These are phyloP conservation scores for Ascochyta clinopodiicola DNA, from an alignment of 2,329 filamentous ascomycete genomes.

Conservation along the genomic window DNA sequence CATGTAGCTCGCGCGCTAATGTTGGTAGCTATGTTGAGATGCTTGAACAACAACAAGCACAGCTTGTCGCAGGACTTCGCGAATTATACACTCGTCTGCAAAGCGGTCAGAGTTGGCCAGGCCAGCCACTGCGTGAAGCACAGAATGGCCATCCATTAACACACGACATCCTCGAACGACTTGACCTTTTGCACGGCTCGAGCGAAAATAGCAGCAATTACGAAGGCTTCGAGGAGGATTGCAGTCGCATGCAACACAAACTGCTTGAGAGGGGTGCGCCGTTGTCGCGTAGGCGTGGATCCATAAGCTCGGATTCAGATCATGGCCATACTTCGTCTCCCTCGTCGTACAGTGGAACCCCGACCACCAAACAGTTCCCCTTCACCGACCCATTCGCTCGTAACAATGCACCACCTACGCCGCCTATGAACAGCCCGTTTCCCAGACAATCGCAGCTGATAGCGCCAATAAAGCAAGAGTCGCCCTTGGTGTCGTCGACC, in stretches of 20 bases:
- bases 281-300: conserved; percentile 60
- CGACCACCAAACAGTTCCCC: conserved; percentile 41
- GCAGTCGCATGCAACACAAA: conserved; percentile 61
- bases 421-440: conserved; percentile 49
- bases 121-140: conserved; percentile 58
- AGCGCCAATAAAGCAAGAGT: conserved; percentile 41
- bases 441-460: conserved; percentile 43
- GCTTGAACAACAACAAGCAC: conserved; percentile 69
- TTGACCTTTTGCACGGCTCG: conserved; percentile 63
- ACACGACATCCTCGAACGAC: conserved; percentile 67
- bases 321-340: conserved; percentile 54
- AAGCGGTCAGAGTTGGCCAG: conserved; percentile 63
- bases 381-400: conserved; percentile 42
- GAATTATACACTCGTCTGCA: conserved; percentile 64
- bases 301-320: conserved; percentile 65
- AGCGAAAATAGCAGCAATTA: conserved; percentile 54
- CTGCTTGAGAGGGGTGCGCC: conserved; percentile 61
- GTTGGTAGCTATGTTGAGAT: conserved; percentile 66
- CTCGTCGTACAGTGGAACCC: conserved; percentile 49
- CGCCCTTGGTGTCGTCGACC: conserved; percentile 36
- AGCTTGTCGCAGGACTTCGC: conserved; percentile 67
- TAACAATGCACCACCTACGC: conserved; percentile 46
- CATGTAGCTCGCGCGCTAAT: conserved; percentile 14
- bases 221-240: conserved; percentile 65
- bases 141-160: conserved; percentile 65